Evolutionary conservation across 176 grass and related monocot genomes (phyloP).

Genomic region (Musa schizocarpa): DNA sequence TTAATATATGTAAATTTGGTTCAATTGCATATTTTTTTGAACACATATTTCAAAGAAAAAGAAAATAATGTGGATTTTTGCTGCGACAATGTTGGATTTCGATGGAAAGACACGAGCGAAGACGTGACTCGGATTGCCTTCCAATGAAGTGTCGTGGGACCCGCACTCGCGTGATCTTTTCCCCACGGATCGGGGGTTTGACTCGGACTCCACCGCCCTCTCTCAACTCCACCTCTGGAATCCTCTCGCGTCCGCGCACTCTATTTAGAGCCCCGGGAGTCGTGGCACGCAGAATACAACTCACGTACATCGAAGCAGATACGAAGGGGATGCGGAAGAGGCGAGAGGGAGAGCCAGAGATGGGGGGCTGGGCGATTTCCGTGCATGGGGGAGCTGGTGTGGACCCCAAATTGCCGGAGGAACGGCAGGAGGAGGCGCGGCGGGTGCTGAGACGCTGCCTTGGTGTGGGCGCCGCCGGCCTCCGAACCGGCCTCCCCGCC

Average conservation of each 20-base stretch:
- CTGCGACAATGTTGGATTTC: no score
- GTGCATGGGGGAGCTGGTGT: slow-evolving; percentile 90
- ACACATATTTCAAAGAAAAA: no score
- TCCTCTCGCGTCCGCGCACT: background rate
- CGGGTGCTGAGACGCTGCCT: slow-evolving; percentile 66
- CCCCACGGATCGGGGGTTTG: background rate
- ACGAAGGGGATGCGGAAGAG: no score
- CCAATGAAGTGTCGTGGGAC: background rate
- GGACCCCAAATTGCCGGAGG: slow-evolving; percentile 69
- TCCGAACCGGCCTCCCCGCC: slow-evolving; percentile 18
- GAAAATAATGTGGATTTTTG: no score
- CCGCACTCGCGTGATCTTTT: background rate
- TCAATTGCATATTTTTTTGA: no score
- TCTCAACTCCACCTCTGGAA: background rate
- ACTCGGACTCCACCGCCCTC: background rate
- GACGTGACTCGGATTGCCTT: no score
- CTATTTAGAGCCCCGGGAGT: background rate
- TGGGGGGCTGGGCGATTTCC: slow-evolving; percentile 83
- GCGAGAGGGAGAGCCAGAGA: background rate
- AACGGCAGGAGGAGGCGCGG: slow-evolving; percentile 61
- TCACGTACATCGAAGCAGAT: no score
- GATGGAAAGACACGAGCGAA: no score
- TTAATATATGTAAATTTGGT: no score
- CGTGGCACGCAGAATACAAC: no score
- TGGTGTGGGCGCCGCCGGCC: slow-evolving; percentile 39